A percentile compares a stretch with the other conserved stretches of the same genome.
Evolutionary conservation across 352 stramenopile genomes (phyloP).

Genomic region (Thraustochytrium striatum): DNA sequence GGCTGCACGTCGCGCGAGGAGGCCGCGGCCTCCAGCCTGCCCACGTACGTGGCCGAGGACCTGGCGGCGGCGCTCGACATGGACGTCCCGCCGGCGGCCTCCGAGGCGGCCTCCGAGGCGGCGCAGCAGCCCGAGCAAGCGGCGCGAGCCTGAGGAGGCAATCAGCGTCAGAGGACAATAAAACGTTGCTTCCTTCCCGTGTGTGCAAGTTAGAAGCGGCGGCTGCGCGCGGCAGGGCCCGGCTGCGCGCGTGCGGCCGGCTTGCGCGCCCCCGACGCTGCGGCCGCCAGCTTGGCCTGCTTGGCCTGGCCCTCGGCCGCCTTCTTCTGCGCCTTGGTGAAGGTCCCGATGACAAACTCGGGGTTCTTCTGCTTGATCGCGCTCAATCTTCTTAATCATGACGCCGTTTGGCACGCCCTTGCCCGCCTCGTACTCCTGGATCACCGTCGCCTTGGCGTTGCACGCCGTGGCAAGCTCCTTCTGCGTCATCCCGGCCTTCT

Average conservation of each 20-base stretch:
- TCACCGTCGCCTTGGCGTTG: constrained; percentile 47
- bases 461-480: constrained; percentile 45
- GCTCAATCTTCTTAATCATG: constrained; percentile 46
- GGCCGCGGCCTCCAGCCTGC: constrained; percentile 46
- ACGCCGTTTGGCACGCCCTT: constrained; percentile 46
- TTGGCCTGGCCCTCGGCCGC: constrained; percentile 30
- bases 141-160: too few species aligned
- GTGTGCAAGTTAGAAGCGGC: constrained; percentile 33
- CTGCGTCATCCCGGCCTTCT: constrained; percentile 41
- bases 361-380: constrained; percentile 49
- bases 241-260: neutral
- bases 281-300: neutral
- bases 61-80: neutral
- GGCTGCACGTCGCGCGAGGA: constrained; percentile 60
- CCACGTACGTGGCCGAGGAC: constrained; percentile 2
- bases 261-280: neutral
- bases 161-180: neutral
- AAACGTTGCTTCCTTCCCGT: neutral
- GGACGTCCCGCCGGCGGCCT: too few species aligned
- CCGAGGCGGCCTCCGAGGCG: too few species aligned
- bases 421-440: constrained; percentile 48
- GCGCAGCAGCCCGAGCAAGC: too few species aligned
- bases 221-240: neutral
- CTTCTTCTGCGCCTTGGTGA: constrained; percentile 50
- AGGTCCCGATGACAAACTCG: constrained; percentile 34